Base-by-base conservation (phyloP, 805 yeast species). In the Candida pini region DNA sequence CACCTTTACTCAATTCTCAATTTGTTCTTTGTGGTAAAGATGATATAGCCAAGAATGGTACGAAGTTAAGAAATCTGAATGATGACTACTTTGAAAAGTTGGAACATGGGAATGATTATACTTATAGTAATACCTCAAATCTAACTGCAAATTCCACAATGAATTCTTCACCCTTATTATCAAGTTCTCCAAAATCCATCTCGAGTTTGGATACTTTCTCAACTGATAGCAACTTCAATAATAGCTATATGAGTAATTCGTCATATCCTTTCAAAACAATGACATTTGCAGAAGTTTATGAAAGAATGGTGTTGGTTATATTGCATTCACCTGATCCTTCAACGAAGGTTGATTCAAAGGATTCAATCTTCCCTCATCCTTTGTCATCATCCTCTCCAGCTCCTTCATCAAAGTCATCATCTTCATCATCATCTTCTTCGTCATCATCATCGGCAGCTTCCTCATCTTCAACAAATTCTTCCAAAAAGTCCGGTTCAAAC, bases 241-340 rank as follows among this genome's bases (percentile, higher is more conserved):
- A 34, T 24, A 16, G 43, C 34, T 2, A 17, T 21, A 5, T 17
- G 13, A 7, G 30, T 23, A 7, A 30, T 16, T 10, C n/a, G n/a
- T 23, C 26, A 9, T 42, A 40, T 23, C 52, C 57, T 5, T 54
- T 49, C 35, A 60, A 63, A 34, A 49, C 49, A 29, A 64, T 81
- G 74, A 56, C 72, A 9, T 81, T 82, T 58, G 67, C 76, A 14
- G 85, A 79, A 42, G 69, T 81, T 6, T 87, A 71, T 55, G 96
- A 87, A 64, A 64, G 95, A 33, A 57, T 85, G 42, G 78, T 78
- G 12, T 66, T 87, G 39, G 90, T 88, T 2, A 62, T 87, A 28
- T 64, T 85, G 40, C 94, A 87, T 55, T 69, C 81, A 6, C 87
- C 89, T 0, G 79, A 76, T 47, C 69, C 69, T 41, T 28, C 42